Evolutionary conservation across 1,284 basidiomycete species (phyloP).

Genomic region (Malassezia equina): DNA sequence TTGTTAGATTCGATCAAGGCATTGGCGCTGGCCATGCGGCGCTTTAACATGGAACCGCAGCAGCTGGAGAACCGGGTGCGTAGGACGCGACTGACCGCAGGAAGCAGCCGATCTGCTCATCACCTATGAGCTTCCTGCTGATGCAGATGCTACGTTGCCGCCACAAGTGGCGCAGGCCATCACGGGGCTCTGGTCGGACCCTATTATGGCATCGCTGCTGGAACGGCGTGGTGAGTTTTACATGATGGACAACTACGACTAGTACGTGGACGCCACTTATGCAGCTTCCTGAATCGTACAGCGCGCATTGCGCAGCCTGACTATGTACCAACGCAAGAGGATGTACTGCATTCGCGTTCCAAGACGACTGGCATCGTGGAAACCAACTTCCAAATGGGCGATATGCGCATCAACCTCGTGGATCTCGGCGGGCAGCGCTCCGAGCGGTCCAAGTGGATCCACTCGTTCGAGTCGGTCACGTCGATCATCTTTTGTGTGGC

Average conservation of each 20-base stretch:
- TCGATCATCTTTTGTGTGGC: slow-evolving; percentile 45
- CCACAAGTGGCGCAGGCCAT: slow-evolving; percentile 60
- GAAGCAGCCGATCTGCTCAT: slow-evolving; percentile 56
- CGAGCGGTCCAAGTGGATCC: slow-evolving; percentile 46
- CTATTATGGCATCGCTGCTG: slow-evolving; percentile 73
- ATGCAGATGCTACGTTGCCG: slow-evolving; percentile 47
- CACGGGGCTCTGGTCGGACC: slow-evolving; percentile 77
- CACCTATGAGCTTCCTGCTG: slow-evolving; percentile 39
- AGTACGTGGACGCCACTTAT: slow-evolving; percentile 55
- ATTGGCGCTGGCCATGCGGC: slow-evolving; percentile 76
- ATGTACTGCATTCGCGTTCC: slow-evolving; percentile 75
- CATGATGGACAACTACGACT: slow-evolving; percentile 86
- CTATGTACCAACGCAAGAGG: slow-evolving; percentile 77
- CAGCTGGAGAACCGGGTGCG: slow-evolving; percentile 64
- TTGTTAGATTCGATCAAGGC: slow-evolving; percentile 63
- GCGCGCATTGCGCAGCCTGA: slow-evolving; percentile 66
- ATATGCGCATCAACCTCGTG: slow-evolving; percentile 48
- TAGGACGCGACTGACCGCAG: slow-evolving; percentile 21
- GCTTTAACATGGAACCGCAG: slow-evolving; percentile 73
- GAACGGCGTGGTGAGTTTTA: slow-evolving; percentile 83
- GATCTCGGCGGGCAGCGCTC: slow-evolving; percentile 44
- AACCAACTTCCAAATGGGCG: slow-evolving; percentile 55
- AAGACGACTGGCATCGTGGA: slow-evolving; percentile 91
- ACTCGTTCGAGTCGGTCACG: slow-evolving; percentile 46
- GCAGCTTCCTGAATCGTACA: slow-evolving; percentile 77